Conservation (phyloP, 805 yeast species). For the Candida chauliodis region DNA sequence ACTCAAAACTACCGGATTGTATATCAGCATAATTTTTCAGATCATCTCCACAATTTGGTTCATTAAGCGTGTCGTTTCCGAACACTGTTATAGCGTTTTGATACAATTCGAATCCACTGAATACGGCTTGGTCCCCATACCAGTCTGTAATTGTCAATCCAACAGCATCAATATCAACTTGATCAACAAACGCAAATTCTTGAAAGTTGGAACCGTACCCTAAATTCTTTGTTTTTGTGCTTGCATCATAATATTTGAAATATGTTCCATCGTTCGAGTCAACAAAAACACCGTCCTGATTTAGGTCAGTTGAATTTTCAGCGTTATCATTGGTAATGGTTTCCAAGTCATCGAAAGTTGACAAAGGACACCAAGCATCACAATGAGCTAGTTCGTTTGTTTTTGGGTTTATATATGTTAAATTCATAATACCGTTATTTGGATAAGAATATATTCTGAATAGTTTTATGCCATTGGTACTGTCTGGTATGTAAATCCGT, state of each 20-base stretch:
- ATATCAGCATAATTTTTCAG: conserved; percentile 22
- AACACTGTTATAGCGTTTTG: conserved; percentile 58
- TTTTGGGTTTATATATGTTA: conserved; percentile 76
- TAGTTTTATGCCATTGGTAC: conserved; percentile 48
- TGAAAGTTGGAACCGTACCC: conserved; percentile 55
- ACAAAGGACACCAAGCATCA: conserved; percentile 87
- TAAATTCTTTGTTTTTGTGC: conserved; percentile 30
- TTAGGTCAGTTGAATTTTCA: conserved; percentile 26
- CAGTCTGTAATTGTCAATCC: conserved; percentile 62
- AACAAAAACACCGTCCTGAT: conserved; percentile 19
- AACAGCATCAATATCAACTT: conserved; percentile 55
- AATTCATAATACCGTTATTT: conserved; percentile 84
- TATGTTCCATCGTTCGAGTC: conserved; percentile 33
- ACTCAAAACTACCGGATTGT: conserved; percentile 26
- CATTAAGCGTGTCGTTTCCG: conserved; percentile 73
- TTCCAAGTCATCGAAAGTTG: conserved; percentile 34
- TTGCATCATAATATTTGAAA: conserved; percentile 31
- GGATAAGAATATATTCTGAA: conserved; percentile 80
- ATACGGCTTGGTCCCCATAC: conserved; percentile 66
- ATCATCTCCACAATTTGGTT: conserved; percentile 51
- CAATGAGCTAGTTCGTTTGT: conserved; percentile 59
- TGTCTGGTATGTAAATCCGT: conserved; percentile 61
- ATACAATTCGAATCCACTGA: conserved; percentile 71
- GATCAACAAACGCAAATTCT: conserved; percentile 78
- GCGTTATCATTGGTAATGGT: conserved; percentile 21